phyloP scores from a whole-genome alignment of 169 alveolate genomes.

The Theileria orientalis region DNA sequence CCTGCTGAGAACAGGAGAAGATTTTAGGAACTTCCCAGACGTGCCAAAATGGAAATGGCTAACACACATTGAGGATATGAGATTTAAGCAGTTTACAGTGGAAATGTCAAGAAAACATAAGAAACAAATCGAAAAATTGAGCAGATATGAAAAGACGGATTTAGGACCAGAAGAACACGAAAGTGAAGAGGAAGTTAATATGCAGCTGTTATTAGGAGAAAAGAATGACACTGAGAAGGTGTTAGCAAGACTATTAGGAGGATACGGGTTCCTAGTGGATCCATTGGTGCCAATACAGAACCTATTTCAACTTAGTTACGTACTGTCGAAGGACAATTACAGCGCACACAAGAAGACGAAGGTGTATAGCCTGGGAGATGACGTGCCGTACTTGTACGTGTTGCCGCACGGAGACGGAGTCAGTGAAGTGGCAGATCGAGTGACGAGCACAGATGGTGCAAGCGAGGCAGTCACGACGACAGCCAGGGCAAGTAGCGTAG shows the following conservation, averaged over 20 bases:
- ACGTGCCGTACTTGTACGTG: constrained; percentile 47
- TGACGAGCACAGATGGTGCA: neutral
- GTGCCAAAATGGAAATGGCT: constrained; percentile 83
- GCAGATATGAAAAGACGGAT: constrained; percentile 70
- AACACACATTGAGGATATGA: constrained; percentile 79
- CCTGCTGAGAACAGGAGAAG: constrained; percentile 81
- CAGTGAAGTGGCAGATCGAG: neutral
- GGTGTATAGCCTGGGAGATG: constrained; percentile 52
- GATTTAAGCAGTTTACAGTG: constrained; percentile 74
- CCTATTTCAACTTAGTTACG: constrained; percentile 42
- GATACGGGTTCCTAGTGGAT: constrained; percentile 68
- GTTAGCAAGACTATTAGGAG: constrained; percentile 66
- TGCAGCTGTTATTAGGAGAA: constrained; percentile 58
- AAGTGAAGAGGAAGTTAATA: constrained; percentile 67
- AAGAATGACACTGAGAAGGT: constrained; percentile 64
- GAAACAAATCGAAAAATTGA: constrained; percentile 49
- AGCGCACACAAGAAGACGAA: constrained; percentile 31
- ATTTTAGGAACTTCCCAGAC: constrained; percentile 83
- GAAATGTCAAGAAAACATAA: constrained; percentile 58
- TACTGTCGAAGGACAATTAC: constrained; percentile 44
- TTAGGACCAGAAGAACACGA: constrained; percentile 72
- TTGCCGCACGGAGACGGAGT: constrained; percentile 26
- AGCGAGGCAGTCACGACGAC: constrained; percentile 34
- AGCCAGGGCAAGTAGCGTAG: constrained; percentile 11
- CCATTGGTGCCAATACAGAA: constrained; percentile 72